Evolutionary conservation across 2,329 filamentous ascomycete species (phyloP).

Genomic region (Colletotrichum viniferum): DNA sequence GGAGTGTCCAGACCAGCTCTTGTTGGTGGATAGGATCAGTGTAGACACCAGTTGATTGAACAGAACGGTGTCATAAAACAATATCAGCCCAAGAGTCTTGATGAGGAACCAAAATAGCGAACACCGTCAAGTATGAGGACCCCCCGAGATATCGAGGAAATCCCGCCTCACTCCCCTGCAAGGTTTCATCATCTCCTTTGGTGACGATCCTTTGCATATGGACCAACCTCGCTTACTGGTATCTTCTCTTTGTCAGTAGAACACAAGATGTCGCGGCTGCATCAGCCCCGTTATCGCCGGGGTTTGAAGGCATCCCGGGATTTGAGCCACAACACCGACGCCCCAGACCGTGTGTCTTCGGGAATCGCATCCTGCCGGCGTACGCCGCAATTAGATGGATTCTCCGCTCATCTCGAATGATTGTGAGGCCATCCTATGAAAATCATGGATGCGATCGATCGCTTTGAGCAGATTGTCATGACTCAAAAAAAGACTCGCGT

Average conservation of each 20-base stretch:
- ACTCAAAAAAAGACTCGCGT: not conserved
- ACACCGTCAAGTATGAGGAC: not conserved
- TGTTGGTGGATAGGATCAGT: not conserved
- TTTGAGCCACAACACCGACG: constrained; percentile 9
- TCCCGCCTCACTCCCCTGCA: not conserved
- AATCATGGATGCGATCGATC: not conserved
- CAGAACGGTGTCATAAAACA: not conserved
- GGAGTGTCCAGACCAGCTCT: not conserved
- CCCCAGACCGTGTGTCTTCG: not conserved
- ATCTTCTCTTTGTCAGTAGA: not conserved
- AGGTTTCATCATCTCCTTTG: not conserved
- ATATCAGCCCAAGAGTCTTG: not conserved
- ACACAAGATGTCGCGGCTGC: not conserved
- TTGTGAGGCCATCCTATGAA: not conserved
- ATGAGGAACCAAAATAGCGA: not conserved
- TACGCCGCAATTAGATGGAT: not conserved
- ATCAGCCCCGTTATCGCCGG: not conserved
- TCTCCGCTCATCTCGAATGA: not conserved
- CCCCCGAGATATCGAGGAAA: not conserved
- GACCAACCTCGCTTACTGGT: not conserved
- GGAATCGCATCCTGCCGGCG: not conserved
- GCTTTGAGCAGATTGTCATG: not conserved
- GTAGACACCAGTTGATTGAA: not conserved
- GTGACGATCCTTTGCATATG: not conserved
- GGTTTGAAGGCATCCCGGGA: constrained; percentile 25